These are phyloP conservation scores for Anisodus acutangulus DNA, from an alignment of 257 asterid species.

Conservation along the genomic window DNA sequence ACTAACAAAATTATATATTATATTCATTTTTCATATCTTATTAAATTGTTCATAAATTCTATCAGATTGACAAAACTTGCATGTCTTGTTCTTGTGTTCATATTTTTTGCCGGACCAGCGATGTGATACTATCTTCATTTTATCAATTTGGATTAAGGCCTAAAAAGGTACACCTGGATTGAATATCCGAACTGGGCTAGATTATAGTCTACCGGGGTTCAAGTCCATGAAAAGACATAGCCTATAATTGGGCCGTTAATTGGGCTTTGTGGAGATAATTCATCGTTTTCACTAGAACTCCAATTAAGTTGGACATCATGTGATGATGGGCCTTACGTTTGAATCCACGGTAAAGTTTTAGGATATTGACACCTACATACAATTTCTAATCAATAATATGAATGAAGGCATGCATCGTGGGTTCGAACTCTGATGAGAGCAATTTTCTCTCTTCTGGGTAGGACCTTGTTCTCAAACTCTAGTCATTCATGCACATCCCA, in stretches of 20 bases:
- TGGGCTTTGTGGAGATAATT: not conserved
- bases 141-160: not conserved
- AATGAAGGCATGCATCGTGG: too few relatives aligned
- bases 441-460: too few relatives aligned
- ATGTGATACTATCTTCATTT: too few relatives aligned
- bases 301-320: not conserved
- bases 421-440: too few relatives aligned
- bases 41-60: not conserved
- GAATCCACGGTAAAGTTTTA: not conserved
- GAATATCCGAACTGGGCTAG: not conserved
- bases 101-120: not conserved
- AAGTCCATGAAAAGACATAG: not conserved
- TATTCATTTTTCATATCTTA: not conserved
- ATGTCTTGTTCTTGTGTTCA: not conserved
- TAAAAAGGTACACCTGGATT: not conserved
- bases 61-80: not conserved
- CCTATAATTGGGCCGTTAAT: not conserved
- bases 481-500: too few relatives aligned
- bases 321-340: not conserved
- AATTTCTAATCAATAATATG: not conserved
- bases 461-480: too few relatives aligned
- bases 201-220: not conserved
- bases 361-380: not conserved
- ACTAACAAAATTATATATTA: not conserved
- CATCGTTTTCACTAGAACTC: not conserved